Conservation (phyloP, 2,329 filamentous ascomycete genomes). For the Diplodia seriata region DNA sequence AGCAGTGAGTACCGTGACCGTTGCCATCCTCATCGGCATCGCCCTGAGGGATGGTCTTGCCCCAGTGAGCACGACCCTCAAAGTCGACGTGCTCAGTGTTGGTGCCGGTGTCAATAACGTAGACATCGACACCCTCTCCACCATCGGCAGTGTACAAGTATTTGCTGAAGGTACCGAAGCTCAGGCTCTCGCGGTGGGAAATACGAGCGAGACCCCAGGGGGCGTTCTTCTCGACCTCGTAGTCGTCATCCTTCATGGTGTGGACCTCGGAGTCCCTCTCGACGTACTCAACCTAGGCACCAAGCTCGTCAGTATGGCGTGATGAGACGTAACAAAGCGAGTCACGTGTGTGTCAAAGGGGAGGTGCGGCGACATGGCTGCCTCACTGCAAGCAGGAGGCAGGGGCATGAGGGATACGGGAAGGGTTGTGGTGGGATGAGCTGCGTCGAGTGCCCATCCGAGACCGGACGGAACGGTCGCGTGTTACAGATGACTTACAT, state of each 20-base stretch:
- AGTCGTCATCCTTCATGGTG: slow-evolving; percentile 64
- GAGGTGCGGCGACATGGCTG: background rate
- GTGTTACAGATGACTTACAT: slow-evolving; percentile 72
- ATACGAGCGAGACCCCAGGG: slow-evolving; percentile 99
- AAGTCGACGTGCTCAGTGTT: slow-evolving; percentile 96
- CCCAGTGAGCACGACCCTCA: slow-evolving; percentile 93
- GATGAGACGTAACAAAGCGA: slow-evolving; percentile 16
- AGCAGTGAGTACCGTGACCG: slow-evolving; percentile 98
- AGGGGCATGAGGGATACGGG: background rate
- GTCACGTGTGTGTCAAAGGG: slow-evolving; percentile 22
- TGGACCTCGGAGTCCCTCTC: slow-evolving; percentile 94
- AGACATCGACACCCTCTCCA: slow-evolving; percentile 97
- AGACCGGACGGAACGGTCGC: slow-evolving; percentile 11
- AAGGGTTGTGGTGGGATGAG: slow-evolving; percentile 3
- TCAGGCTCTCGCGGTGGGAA: slow-evolving; percentile 87
- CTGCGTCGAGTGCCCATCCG: background rate
- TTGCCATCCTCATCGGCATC: slow-evolving; percentile 94
- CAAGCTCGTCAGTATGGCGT: slow-evolving; percentile 32
- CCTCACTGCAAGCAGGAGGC: slow-evolving; percentile 35
- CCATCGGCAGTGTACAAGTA: slow-evolving; percentile 90
- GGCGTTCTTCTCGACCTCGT: slow-evolving; percentile 82
- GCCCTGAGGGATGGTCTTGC: slow-evolving; percentile 87
- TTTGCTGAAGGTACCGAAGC: slow-evolving; percentile 96
- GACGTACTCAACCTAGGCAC: slow-evolving; percentile 85
- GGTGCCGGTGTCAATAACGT: slow-evolving; percentile 97